Evolutionary conservation across 768 basidiomycete species (phyloP).

Genomic region (Rhizopogon salebrosus): DNA sequence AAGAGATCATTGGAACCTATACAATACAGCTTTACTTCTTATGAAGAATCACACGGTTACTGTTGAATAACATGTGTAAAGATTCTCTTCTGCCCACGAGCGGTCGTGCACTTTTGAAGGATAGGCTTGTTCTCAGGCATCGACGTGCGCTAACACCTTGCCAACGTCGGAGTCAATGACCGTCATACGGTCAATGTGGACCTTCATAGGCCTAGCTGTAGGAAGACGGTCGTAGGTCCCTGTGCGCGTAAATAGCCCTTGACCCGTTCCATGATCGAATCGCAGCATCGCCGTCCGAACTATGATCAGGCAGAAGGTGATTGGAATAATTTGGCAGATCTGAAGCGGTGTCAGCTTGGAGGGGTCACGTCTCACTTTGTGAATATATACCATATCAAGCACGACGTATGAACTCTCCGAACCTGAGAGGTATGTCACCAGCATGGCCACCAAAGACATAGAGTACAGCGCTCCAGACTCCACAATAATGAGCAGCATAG

Average conservation of each 20-base stretch:
- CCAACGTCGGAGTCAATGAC: too few relatives aligned
- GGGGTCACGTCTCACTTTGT: neutral
- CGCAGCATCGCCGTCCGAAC: slow-evolving; percentile 1
- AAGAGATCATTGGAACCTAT: too few relatives aligned
- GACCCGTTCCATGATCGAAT: neutral
- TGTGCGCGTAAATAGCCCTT: neutral
- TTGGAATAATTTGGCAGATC: slow-evolving; percentile 3
- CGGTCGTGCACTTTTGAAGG: too few relatives aligned
- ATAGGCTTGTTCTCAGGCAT: too few relatives aligned
- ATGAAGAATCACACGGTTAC: too few relatives aligned
- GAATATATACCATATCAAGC: neutral
- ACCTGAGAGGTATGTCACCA: neutral
- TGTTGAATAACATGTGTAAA: too few relatives aligned
- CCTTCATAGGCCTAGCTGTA: too few relatives aligned
- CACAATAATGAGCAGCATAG: neutral
- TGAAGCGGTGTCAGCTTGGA: neutral
- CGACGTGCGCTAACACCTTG: too few relatives aligned
- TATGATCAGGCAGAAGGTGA: slow-evolving; percentile 1
- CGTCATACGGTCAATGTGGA: too few relatives aligned
- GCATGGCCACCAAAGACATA: neutral
- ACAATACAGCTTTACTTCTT: too few relatives aligned
- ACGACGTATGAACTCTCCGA: neutral
- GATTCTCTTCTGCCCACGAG: too few relatives aligned
- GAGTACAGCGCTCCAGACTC: slow-evolving; percentile 2
- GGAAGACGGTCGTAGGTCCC: too few relatives aligned